Percentiles rank a stretch among this genome's conserved stretches.
Conservation (phyloP, 2,329 filamentous ascomycete genomes). For the Phyllosticta citriasiana region DNA sequence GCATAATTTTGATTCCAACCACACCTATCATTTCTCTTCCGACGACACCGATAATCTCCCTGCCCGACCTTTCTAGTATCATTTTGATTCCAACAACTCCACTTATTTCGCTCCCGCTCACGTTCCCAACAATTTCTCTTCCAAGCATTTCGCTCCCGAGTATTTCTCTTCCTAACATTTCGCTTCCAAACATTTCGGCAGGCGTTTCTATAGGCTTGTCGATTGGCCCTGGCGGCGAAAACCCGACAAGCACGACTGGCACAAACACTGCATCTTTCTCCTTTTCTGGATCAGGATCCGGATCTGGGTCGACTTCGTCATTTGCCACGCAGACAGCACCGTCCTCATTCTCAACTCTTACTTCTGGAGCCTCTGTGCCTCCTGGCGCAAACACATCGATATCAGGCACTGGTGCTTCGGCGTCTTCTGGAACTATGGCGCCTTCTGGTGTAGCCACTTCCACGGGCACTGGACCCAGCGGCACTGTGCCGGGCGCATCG, state of each 20-base stretch:
- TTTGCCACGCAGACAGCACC: not conserved
- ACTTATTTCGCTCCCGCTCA: not conserved
- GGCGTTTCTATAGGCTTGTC: not conserved
- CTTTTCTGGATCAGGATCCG: not conserved
- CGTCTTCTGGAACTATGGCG: not conserved
- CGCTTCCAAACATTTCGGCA: not conserved
- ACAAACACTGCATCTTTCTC: not conserved
- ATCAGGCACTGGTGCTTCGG: not conserved
- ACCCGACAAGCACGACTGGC: not conserved
- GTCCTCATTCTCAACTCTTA: not conserved
- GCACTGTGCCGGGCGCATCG: not conserved
- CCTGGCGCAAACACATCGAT: not conserved
- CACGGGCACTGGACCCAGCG: not conserved
- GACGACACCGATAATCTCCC: not conserved
- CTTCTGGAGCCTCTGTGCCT: not conserved
- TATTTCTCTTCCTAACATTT: not conserved
- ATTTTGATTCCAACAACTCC: not conserved
- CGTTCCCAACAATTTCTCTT: not conserved
- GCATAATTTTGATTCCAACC: not conserved
- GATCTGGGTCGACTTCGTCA: no score
- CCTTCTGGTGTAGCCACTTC: not conserved
- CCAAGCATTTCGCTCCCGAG: not conserved
- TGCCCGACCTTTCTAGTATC: not conserved
- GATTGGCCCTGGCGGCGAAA: not conserved
- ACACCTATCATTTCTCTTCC: not conserved